Evolutionary conservation across 371 early-diverging fungal species (phyloP), one percentile per base, ranked within the genome.

Genomic region (Mortierella sp.): DNA sequence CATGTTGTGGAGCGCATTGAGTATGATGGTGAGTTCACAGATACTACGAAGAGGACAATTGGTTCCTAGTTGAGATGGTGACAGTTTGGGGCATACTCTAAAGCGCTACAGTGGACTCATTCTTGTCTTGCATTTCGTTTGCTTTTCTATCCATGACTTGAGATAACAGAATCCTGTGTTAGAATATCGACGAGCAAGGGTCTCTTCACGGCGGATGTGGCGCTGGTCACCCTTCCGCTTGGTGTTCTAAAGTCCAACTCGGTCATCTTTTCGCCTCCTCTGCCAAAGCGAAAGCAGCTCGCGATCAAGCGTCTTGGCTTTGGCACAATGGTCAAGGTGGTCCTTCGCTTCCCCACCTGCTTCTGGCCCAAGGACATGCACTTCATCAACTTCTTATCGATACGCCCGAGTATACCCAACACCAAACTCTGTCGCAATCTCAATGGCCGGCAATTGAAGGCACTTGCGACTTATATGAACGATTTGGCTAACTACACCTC

Each of bases 291-390:
- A 17, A 79, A 79, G 48, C 68, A 56, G 19, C 43, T 34, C 1
- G 79, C 74, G 9, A 79, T 79, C 63, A 50, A 60, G 31, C 68
- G 73, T 40, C 65, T 79, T 5, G 79, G 79, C 16, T 68, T 79
- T 31, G 79, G 79, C 14, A 73, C 79, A 10, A 71, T 79, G 69
- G 74, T 64, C 54, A 79, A 79, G 52, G 61, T 61, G 13, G 54
- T 76, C 13, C 57, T 76, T 6, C 34, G 24, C 17, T 76, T 76
- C 48, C 66, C 69, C 2, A 53, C 24, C 27, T 76, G 77, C 66
- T 76, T 76, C 51, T 76, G 77, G 77, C 77, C 77, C 27, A 29
- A 49, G 53, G 65, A 64, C 28, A 68, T 57, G 40, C 77, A 76
- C 55, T 76, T 76, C 31, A 60, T 76, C 58, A 76, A 76, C 41